Percentiles rank a stretch among this genome's conserved stretches.
phyloP scores from a whole-genome alignment of 352 stramenopile genomes.

The Phytophthora vignae region DNA sequence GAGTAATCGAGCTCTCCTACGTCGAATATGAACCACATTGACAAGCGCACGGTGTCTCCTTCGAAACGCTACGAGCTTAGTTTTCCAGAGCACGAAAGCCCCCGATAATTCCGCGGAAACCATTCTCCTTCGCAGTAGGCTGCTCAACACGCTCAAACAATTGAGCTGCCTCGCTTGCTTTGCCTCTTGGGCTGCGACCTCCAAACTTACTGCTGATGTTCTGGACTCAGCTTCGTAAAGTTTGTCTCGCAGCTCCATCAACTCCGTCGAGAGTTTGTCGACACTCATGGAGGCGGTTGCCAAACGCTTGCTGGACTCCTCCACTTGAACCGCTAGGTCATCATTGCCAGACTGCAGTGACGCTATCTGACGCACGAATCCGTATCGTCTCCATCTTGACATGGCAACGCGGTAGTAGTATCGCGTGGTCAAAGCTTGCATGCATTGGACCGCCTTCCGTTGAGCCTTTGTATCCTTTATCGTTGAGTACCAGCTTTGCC shows the following conservation, averaged over 20 bases:
- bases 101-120: conserved; percentile 20
- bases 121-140: conserved; percentile 23
- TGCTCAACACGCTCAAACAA: conserved; percentile 15
- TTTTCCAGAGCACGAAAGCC: conserved; percentile 44
- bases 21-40: conserved; percentile 24
- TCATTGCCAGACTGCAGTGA: conserved; percentile 15
- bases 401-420: conserved; percentile 30
- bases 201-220: conserved; percentile 4
- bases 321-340: conserved; percentile 15
- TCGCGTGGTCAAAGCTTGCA: conserved; percentile 12
- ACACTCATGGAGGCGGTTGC: conserved; percentile 17
- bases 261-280: conserved; percentile 25
- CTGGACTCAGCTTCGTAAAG: conserved; percentile 20
- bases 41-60: conserved; percentile 17
- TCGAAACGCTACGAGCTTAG: background rate
- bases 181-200: conserved; percentile 5
- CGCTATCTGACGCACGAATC: conserved; percentile 23
- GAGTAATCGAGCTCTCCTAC: conserved; percentile 20
- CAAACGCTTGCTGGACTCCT: conserved; percentile 13
- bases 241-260: conserved; percentile 27
- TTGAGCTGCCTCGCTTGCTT: conserved; percentile 4
- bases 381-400: conserved; percentile 36
- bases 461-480: conserved; percentile 12
- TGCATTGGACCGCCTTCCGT: conserved; percentile 5
- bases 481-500: conserved; percentile 18